A percentile compares a stretch with the other conserved stretches of the same genome.
phyloP scores from a whole-genome alignment of 169 alveolate species.

The Plasmodium gallinaceum region DNA sequence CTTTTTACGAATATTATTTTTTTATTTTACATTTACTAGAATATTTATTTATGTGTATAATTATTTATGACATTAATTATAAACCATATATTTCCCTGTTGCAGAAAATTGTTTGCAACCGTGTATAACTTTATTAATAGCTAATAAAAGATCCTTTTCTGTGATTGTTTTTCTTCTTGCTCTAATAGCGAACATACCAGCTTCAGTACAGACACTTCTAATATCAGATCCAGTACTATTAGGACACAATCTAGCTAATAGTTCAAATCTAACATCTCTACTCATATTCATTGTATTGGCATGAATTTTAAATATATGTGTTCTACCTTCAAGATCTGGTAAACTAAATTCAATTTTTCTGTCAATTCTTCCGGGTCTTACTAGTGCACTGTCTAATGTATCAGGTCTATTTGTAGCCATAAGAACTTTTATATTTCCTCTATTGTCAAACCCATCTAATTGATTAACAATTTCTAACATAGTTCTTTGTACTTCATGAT shows the following conservation, averaged over 20 bases:
- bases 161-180: conserved; percentile 98
- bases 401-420: conserved; percentile 99
- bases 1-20: not conserved
- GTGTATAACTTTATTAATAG: conserved; percentile 97
- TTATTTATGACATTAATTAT: conserved; percentile 85
- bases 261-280: conserved; percentile 96
- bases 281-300: conserved; percentile 98
- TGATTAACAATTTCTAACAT: conserved; percentile 99
- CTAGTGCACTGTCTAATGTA: conserved; percentile 98
- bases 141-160: conserved; percentile 97
- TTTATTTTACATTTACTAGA: too few relatives aligned
- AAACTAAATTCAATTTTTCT: conserved; percentile 98
- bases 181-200: conserved; percentile 99
- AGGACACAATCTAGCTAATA: conserved; percentile 97
- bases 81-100: conserved; percentile 98
- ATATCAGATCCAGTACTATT: conserved; percentile 99
- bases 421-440: conserved; percentile 98
- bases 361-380: conserved; percentile 99
- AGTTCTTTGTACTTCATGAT: conserved; percentile 98
- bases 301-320: conserved; percentile 97
- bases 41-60: not conserved
- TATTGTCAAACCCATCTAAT: conserved; percentile 99
- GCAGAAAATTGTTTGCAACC: conserved; percentile 98
- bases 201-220: conserved; percentile 99
- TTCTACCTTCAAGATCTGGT: conserved; percentile 98